A percentile compares a stretch with the other conserved stretches of the same genome.
phyloP scores from a whole-genome alignment of 192 early-diverging fungal genomes.

The Coemansia sp. region DNA sequence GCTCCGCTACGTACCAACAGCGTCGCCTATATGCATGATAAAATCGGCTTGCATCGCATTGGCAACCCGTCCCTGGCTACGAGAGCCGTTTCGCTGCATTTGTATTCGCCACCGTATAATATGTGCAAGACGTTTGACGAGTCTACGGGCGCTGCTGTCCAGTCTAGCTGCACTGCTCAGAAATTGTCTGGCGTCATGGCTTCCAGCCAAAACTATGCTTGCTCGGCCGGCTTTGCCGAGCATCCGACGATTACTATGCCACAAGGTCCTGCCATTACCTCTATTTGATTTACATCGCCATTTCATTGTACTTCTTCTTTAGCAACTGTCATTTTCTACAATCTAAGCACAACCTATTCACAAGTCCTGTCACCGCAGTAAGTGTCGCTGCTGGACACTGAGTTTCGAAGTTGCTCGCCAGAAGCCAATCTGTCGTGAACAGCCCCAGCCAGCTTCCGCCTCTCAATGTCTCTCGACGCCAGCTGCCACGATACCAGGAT shows the following conservation, averaged over 20 bases:
- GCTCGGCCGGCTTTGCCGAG: not conserved
- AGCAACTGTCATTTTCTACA: constrained; percentile 3
- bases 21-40: constrained; percentile 89
- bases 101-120: constrained; percentile 87
- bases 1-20: constrained; percentile 55
- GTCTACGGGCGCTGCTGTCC: constrained; percentile 55
- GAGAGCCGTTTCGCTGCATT: constrained; percentile 81
- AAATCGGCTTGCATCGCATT: constrained; percentile 86
- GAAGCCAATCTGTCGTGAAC: not conserved
- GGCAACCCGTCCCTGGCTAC: constrained; percentile 58
- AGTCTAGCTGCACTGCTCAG: constrained; percentile 31
- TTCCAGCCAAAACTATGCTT: not conserved
- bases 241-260: not conserved
- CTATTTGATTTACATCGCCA: not conserved
- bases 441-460: constrained; percentile 11
- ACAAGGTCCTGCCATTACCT: constrained; percentile 15
- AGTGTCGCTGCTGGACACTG: constrained; percentile 9
- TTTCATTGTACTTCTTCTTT: constrained; percentile 4
- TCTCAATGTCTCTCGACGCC: constrained; percentile 15
- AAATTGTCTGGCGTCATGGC: constrained; percentile 4
- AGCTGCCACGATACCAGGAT: constrained; percentile 83
- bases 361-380: constrained; percentile 5
- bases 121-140: constrained; percentile 85
- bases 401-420: not conserved
- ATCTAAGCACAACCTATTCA: not conserved